Evolutionary conservation across 2,329 filamentous ascomycete genomes (phyloP).

Genomic region (Chaetomium globosum): DNA sequence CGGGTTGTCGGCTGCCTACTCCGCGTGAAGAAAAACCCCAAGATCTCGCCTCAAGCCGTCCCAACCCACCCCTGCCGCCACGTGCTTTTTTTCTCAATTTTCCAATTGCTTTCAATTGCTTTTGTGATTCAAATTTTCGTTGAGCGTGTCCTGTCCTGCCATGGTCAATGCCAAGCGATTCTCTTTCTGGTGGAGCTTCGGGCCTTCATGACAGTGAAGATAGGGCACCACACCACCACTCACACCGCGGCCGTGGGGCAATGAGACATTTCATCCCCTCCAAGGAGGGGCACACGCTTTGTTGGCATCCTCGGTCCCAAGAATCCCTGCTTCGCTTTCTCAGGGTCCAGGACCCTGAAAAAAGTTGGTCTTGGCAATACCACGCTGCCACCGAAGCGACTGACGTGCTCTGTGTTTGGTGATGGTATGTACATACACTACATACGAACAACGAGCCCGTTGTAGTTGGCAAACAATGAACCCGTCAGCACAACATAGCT

Average conservation of each 20-base stretch:
- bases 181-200: neutral
- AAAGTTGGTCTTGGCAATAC: neutral
- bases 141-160: neutral
- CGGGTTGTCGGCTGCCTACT: conserved; percentile 9
- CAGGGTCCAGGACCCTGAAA: neutral
- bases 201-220: neutral
- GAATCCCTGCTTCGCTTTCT: conserved; percentile 6
- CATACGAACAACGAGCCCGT: too few relatives aligned
- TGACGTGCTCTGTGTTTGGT: neutral
- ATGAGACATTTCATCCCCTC: neutral
- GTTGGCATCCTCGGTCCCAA: conserved; percentile 10
- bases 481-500: too few relatives aligned
- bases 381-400: neutral
- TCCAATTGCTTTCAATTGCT: neutral
- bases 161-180: neutral
- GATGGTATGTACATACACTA: too few relatives aligned
- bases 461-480: too few relatives aligned
- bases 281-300: neutral
- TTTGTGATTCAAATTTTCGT: neutral
- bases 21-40: neutral
- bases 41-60: neutral
- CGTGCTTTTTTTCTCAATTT: neutral
- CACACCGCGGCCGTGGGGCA: neutral
- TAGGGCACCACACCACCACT: neutral
- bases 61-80: neutral